Evolutionary conservation across 2,329 filamentous ascomycete species (phyloP).

Genomic region (Ceratocystis destructans): DNA sequence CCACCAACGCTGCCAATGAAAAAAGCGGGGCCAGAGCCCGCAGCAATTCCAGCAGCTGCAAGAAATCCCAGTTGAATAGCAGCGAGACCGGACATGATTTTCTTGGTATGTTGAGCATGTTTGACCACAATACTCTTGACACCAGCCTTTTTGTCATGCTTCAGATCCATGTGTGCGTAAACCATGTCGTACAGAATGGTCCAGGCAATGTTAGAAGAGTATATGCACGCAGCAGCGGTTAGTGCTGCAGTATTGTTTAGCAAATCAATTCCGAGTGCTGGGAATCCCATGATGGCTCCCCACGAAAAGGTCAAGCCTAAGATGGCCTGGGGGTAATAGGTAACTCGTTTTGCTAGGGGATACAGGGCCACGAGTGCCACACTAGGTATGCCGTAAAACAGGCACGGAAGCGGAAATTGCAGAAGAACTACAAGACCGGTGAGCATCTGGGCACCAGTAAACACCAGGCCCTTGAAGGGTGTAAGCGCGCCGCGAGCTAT

Average conservation of each 20-base stretch:
- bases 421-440: slow-evolving; percentile 59
- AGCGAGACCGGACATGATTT: slow-evolving; percentile 57
- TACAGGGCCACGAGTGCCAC: slow-evolving; percentile 61
- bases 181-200: slow-evolving; percentile 86
- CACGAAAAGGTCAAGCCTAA: slow-evolving; percentile 77
- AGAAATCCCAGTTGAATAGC: slow-evolving; percentile 55
- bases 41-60: slow-evolving; percentile 52
- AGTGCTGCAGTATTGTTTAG: slow-evolving; percentile 48
- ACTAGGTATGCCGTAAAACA: slow-evolving; percentile 66
- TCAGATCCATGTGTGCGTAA: slow-evolving; percentile 84
- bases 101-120: slow-evolving; percentile 64
- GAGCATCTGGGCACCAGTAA: slow-evolving; percentile 60
- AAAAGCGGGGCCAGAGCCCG: slow-evolving; percentile 55
- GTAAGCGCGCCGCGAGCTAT: slow-evolving; percentile 67
- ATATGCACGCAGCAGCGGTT: slow-evolving; percentile 53
- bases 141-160: slow-evolving; percentile 70
- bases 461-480: slow-evolving; percentile 56
- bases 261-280: slow-evolving; percentile 66
- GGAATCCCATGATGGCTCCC: slow-evolving; percentile 80
- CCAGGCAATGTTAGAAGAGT: slow-evolving; percentile 70
- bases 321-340: slow-evolving; percentile 74
- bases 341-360: slow-evolving; percentile 72
- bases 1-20: slow-evolving; percentile 55
- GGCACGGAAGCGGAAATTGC: slow-evolving; percentile 59
- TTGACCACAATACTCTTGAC: slow-evolving; percentile 80